Evolutionary conservation across 2,329 filamentous ascomycete species (phyloP).

Genomic region (Sporothrix schenckii): DNA sequence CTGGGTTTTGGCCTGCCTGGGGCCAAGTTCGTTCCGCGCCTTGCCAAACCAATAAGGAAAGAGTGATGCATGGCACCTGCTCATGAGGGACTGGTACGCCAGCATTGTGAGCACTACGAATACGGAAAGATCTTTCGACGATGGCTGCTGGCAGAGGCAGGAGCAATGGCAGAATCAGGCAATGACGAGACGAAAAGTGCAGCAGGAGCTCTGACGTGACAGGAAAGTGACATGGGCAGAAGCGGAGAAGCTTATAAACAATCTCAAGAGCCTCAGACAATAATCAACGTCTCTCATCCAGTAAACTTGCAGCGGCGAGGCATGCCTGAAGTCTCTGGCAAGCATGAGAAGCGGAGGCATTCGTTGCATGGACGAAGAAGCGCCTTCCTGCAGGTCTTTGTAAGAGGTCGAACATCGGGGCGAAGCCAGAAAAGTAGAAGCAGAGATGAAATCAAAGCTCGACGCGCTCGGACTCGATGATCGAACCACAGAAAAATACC

Average conservation of each 20-base stretch:
- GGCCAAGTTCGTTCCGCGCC: slow-evolving; percentile 1
- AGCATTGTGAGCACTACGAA: slow-evolving; percentile 12
- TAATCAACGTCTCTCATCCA: not conserved
- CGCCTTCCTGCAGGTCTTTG: slow-evolving; percentile 23
- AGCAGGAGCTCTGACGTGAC: not conserved
- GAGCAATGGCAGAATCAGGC: slow-evolving; percentile 17
- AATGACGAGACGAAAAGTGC: slow-evolving; percentile 13
- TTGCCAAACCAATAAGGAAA: not conserved
- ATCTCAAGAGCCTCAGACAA: not conserved
- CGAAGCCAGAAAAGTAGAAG: not conserved
- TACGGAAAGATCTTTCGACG: not conserved
- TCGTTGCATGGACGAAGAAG: slow-evolving; percentile 14
- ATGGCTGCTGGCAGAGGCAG: not conserved
- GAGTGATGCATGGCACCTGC: slow-evolving; percentile 15
- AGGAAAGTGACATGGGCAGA: not conserved
- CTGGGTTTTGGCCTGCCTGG: not conserved
- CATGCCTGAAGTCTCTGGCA: not conserved
- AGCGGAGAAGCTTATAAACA: not conserved
- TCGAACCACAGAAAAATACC: slow-evolving; percentile 6
- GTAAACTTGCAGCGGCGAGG: slow-evolving; percentile 13
- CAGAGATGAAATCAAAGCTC: slow-evolving; percentile 1
- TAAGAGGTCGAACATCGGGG: slow-evolving; percentile 20
- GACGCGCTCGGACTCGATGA: slow-evolving; percentile 10
- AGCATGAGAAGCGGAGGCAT: not conserved
- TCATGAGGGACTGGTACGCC: not conserved